Percentiles rank a stretch among this genome's conserved stretches.
Conservation (phyloP, 2,329 filamentous ascomycete genomes). For the Epichloe baconii region DNA sequence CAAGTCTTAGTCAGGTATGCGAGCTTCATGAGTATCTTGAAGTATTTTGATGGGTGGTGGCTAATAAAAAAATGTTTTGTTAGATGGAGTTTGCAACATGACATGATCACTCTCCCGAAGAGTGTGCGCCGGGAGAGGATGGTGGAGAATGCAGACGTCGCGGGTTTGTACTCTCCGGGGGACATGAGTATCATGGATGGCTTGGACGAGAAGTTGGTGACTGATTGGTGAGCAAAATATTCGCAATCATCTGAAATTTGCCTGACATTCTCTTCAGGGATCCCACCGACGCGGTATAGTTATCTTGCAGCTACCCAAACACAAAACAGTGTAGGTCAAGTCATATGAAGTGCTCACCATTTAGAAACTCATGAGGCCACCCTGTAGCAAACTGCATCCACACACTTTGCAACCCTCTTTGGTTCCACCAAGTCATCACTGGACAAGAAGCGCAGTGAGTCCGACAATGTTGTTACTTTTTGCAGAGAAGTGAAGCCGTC, state of each 20-base stretch:
- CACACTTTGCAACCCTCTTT: background rate
- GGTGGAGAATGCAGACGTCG: slow-evolving; percentile 49
- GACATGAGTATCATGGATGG: slow-evolving; percentile 51
- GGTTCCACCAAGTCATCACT: no score
- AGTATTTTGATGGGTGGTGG: no score
- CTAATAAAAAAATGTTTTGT: background rate
- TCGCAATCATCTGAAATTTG: background rate
- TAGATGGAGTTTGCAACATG: slow-evolving; percentile 66
- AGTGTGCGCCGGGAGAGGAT: slow-evolving; percentile 51
- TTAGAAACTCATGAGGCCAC: no score
- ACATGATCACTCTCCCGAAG: slow-evolving; percentile 62
- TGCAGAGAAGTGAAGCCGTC: no score
- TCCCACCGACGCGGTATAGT: slow-evolving; percentile 3
- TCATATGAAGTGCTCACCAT: no score
- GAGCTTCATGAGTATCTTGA: background rate
- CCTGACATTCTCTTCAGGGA: slow-evolving; percentile 7
- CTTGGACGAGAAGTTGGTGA: slow-evolving; percentile 61
- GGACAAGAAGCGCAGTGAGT: no score
- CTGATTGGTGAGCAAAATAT: slow-evolving; percentile 37
- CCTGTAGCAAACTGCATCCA: background rate
- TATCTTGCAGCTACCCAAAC: no score
- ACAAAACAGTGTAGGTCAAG: no score
- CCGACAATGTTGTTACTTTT: no score
- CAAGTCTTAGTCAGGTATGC: slow-evolving; percentile 52
- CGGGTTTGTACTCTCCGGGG: slow-evolving; percentile 45